Evolutionary conservation across 768 basidiomycete genomes (phyloP).

Genomic region (Xanthoconium purpureum): DNA sequence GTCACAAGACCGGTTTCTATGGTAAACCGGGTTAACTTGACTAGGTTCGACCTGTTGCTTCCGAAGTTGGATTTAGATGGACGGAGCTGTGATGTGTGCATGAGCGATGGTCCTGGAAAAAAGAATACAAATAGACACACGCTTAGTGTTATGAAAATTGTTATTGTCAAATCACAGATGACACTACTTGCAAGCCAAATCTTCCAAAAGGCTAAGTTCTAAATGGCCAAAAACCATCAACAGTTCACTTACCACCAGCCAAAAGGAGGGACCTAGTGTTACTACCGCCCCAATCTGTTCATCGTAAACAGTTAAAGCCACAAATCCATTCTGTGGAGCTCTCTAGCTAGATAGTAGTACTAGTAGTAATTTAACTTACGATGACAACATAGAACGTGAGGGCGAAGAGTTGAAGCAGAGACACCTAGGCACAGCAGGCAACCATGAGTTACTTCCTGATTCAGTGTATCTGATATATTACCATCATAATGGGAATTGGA

Average conservation of each 20-base stretch:
- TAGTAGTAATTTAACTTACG: not conserved
- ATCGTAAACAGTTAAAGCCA: not conserved
- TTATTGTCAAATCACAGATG: slow-evolving; percentile 18
- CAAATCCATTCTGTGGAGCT: not conserved
- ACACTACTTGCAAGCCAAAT: slow-evolving; percentile 22
- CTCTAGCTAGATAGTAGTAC: not conserved
- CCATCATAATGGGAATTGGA: slow-evolving; percentile 14
- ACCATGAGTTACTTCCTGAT: not conserved
- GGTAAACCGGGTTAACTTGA: slow-evolving; percentile 18
- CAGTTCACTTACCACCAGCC: slow-evolving; percentile 9
- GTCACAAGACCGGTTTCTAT: slow-evolving; percentile 26
- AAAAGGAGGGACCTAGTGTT: not conserved
- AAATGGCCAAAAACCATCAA: too few species aligned
- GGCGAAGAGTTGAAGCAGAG: slow-evolving; percentile 20
- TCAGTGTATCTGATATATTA: not conserved
- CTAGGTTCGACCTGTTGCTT: not conserved
- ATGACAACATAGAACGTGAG: slow-evolving; percentile 4
- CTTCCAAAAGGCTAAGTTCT: slow-evolving; percentile 2
- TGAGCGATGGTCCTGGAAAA: too few species aligned
- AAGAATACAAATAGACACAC: not conserved
- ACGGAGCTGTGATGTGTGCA: too few species aligned
- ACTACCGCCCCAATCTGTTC: too few species aligned
- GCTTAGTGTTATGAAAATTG: slow-evolving; percentile 16
- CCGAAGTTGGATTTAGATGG: slow-evolving; percentile 5
- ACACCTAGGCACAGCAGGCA: slow-evolving; percentile 13